Conservation (phyloP, 83 land plant species). For the Larix sibirica region DNA sequence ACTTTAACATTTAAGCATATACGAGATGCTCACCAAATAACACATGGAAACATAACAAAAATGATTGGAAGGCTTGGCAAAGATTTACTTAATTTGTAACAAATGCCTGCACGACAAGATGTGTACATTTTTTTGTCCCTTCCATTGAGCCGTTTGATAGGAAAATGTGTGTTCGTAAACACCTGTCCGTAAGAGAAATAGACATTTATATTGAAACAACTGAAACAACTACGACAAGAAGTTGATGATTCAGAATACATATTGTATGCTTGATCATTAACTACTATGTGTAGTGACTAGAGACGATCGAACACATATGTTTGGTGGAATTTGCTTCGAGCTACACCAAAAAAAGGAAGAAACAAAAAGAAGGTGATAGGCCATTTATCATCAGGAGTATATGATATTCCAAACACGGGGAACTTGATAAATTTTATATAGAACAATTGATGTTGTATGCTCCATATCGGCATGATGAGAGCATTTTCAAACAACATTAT, state of each 20-base stretch:
- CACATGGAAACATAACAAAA: background rate
- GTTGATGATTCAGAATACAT: background rate
- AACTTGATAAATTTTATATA: no score
- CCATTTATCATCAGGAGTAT: no score
- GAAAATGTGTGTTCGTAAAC: background rate
- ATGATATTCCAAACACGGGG: no score
- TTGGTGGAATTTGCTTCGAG: no score
- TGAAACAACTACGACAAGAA: background rate
- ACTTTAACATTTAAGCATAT: no score
- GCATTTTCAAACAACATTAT: no score
- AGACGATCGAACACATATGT: background rate
- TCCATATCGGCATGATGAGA: no score
- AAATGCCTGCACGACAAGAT: background rate
- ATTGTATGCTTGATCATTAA: background rate
- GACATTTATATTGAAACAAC: background rate
- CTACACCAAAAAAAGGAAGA: no score
- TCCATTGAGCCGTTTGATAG: background rate
- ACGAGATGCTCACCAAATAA: background rate
- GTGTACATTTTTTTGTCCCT: background rate
- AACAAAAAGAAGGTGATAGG: no score
- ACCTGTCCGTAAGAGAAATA: background rate
- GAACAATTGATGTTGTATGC: no score
- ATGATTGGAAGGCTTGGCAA: background rate
- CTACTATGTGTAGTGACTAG: background rate
- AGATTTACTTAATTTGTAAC: background rate